A percentile compares a stretch with the other conserved stretches of the same genome.
Evolutionary conservation across 2,329 filamentous ascomycete species (phyloP).

Genomic region (Colletotrichum echinochloae): DNA sequence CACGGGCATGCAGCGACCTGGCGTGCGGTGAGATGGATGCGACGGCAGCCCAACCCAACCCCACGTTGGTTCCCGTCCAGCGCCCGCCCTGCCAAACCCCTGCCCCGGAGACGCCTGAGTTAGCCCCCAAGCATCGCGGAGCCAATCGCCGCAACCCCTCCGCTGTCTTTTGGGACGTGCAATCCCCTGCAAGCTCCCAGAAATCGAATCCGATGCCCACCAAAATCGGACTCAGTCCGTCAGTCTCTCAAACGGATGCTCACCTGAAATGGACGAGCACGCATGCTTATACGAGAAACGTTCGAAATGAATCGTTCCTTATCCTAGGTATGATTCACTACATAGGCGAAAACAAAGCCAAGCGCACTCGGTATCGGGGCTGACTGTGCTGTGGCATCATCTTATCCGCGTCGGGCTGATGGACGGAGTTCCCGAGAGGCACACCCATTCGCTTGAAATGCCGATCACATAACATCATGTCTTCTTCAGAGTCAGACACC

Average conservation of each 20-base stretch:
- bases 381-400: constrained; percentile 34
- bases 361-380: constrained; percentile 20
- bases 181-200: constrained; percentile 18
- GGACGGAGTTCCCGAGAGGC: constrained; percentile 17
- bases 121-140: constrained; percentile 17
- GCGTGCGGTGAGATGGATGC: constrained; percentile 4
- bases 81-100: constrained; percentile 14
- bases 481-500: constrained; percentile 22
- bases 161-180: constrained; percentile 20
- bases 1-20: neutral
- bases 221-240: neutral
- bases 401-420: constrained; percentile 2
- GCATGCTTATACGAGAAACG: constrained; percentile 9
- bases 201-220: constrained; percentile 29
- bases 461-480: constrained; percentile 26
- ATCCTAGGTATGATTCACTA: neutral
- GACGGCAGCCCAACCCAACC: constrained; percentile 34
- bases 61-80: constrained; percentile 28
- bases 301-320: constrained; percentile 17
- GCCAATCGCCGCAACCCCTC: constrained; percentile 25
- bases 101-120: constrained; percentile 2
- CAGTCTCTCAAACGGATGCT: neutral
- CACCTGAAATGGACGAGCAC: neutral
- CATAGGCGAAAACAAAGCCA: constrained; percentile 1
- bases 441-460: neutral